phyloP scores from a whole-genome alignment of 257 asterid genomes.

The Datura wrightii region DNA sequence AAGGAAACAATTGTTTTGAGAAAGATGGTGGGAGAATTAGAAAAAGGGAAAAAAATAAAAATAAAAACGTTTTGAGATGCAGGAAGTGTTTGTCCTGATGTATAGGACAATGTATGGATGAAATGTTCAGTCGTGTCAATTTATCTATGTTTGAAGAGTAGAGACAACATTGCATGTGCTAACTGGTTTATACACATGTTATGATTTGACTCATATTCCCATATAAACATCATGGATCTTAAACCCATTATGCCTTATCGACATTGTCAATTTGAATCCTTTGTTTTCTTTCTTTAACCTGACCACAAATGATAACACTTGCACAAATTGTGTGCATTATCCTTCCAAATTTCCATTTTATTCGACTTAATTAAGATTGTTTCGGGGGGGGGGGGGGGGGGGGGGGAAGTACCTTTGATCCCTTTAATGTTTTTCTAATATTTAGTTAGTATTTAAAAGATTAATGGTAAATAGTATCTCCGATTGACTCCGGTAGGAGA shows the following conservation, averaged over 20 bases:
- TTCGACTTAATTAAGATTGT: not conserved
- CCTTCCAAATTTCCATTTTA: not conserved
- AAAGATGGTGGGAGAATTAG: not conserved
- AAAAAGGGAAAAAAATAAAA: not conserved
- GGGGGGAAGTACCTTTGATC: no score
- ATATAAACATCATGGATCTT: not conserved
- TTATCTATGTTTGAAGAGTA: not conserved
- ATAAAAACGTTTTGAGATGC: not conserved
- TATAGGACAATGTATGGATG: not conserved
- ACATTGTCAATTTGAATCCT: not conserved
- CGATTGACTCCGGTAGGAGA: no score
- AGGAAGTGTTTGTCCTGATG: not conserved
- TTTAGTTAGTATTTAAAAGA: not conserved
- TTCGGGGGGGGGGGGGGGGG: no score
- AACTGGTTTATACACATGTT: slow-evolving; percentile 23
- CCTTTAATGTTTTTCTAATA: not conserved
- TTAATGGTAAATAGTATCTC: no score
- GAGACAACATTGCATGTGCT: slow-evolving; percentile 28
- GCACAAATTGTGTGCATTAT: not conserved
- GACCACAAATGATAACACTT: not conserved
- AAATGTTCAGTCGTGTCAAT: slow-evolving; percentile 1
- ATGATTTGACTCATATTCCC: slow-evolving; percentile 12
- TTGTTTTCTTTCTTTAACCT: not conserved
- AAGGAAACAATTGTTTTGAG: not conserved
- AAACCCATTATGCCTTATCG: not conserved